Conservation (phyloP, 1,139 yeast genomes). For the Lodderomyces margitis region DNA sequence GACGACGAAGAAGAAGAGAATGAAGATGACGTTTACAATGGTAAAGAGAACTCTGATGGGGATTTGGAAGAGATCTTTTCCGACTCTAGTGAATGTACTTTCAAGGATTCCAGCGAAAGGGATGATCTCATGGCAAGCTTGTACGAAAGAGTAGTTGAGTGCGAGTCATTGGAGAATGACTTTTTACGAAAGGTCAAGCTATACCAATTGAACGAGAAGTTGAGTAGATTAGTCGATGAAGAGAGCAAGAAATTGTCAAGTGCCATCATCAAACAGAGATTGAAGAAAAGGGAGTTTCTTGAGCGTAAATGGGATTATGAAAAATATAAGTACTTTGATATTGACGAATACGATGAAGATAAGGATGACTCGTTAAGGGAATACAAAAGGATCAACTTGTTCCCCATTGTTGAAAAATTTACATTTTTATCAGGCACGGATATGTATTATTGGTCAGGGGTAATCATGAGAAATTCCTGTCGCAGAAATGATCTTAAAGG, state of each 20-base stretch:
- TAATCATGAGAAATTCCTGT: constrained; percentile 92
- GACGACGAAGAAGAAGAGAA: constrained; percentile 19
- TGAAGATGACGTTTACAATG: constrained; percentile 16
- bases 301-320: constrained; percentile 53
- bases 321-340: constrained; percentile 52
- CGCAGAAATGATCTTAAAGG: constrained; percentile 83
- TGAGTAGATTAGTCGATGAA: constrained; percentile 31
- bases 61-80: constrained; percentile 5
- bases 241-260: constrained; percentile 34
- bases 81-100: constrained; percentile 2
- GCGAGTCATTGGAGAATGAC: constrained; percentile 35
- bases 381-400: constrained; percentile 63
- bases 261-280: constrained; percentile 33
- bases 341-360: constrained; percentile 48
- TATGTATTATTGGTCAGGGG: constrained; percentile 95
- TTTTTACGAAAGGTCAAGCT: constrained; percentile 46
- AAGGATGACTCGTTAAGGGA: constrained; percentile 50
- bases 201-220: constrained; percentile 32
- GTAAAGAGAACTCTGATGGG: background rate
- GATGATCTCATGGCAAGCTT: constrained; percentile 17
- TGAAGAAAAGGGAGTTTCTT: constrained; percentile 32
- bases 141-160: constrained; percentile 33
- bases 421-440: constrained; percentile 74
- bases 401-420: constrained; percentile 88
- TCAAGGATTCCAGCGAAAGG: background rate